phyloP scores from a whole-genome alignment of 1,284 basidiomycete genomes.

The Coniferiporia sulphurascens region DNA sequence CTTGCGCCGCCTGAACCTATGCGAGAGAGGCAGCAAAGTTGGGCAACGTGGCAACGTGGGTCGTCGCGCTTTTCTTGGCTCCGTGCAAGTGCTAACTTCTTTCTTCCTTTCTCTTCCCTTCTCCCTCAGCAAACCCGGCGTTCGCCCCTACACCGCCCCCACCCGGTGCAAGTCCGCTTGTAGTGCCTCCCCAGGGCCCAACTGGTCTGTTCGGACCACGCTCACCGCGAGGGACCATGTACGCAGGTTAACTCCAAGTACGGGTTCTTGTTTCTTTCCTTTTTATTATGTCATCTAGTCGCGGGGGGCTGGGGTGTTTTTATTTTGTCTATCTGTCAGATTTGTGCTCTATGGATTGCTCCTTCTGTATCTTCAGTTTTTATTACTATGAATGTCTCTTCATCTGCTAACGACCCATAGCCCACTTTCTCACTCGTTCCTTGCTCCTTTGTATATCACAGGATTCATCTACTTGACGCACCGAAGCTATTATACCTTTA shows the following conservation, averaged over 20 bases:
- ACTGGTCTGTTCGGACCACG: constrained; percentile 59
- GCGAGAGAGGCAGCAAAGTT: constrained; percentile 38
- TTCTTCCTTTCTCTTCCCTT: constrained; percentile 13
- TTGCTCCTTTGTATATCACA: too few species aligned
- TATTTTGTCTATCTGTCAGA: neutral
- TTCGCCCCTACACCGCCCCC: constrained; percentile 47
- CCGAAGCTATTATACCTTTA: too few species aligned
- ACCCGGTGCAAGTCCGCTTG: constrained; percentile 46
- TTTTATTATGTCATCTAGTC: neutral
- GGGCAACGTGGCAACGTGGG: constrained; percentile 71
- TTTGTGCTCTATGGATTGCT: neutral
- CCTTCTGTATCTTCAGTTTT: neutral
- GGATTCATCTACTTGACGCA: too few species aligned
- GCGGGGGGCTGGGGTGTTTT: too few species aligned
- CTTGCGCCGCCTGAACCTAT: constrained; percentile 12
- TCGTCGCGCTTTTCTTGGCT: constrained; percentile 10
- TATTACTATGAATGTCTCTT: too few species aligned
- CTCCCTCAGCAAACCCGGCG: constrained; percentile 40
- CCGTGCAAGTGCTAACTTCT: neutral
- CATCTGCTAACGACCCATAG: too few species aligned
- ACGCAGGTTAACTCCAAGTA: neutral
- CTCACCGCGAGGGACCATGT: constrained; percentile 11
- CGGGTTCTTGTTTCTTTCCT: neutral
- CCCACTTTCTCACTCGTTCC: too few species aligned
- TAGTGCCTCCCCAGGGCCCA: constrained; percentile 49